phyloP scores from a whole-genome alignment of 2,329 filamentous ascomycete genomes.

The Cercospora canescens region DNA sequence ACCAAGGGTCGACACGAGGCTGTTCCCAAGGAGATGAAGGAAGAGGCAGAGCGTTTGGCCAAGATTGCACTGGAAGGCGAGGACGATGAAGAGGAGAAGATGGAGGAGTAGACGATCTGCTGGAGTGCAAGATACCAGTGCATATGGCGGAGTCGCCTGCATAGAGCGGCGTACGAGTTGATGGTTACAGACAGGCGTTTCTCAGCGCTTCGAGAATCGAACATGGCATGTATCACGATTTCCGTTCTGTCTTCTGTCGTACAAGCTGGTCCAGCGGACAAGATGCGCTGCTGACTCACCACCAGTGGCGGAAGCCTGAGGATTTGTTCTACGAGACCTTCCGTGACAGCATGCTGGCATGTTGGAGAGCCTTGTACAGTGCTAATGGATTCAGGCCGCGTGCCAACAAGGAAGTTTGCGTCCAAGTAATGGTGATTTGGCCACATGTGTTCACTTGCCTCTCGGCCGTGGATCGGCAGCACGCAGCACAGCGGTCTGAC shows the following conservation, averaged over 20 bases:
- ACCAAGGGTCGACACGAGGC: slow-evolving; percentile 92
- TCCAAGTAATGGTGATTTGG: neutral
- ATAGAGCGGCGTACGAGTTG: slow-evolving; percentile 13
- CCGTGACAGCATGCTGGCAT: too few relatives aligned
- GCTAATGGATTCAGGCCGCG: neutral
- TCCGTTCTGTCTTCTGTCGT: neutral
- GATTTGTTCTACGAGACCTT: too few relatives aligned
- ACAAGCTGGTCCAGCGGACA: neutral
- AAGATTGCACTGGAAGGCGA: slow-evolving; percentile 88
- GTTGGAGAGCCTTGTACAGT: too few relatives aligned
- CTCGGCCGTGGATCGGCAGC: neutral
- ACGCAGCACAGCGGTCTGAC: neutral
- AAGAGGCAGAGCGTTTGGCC: slow-evolving; percentile 90
- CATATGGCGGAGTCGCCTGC: slow-evolving; percentile 17
- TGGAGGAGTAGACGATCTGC: slow-evolving; percentile 24
- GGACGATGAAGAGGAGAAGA: slow-evolving; percentile 59
- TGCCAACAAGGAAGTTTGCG: neutral
- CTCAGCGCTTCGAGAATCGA: neutral
- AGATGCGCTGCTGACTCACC: neutral
- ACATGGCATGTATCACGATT: slow-evolving; percentile 9
- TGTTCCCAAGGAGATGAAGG: slow-evolving; percentile 84
- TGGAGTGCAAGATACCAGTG: slow-evolving; percentile 23
- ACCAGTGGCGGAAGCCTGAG: too few relatives aligned
- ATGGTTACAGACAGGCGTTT: slow-evolving; percentile 1
- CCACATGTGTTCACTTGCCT: neutral